Evolutionary conservation across 768 basidiomycete genomes (phyloP).

Genomic region (Steccherinum ochraceum): DNA sequence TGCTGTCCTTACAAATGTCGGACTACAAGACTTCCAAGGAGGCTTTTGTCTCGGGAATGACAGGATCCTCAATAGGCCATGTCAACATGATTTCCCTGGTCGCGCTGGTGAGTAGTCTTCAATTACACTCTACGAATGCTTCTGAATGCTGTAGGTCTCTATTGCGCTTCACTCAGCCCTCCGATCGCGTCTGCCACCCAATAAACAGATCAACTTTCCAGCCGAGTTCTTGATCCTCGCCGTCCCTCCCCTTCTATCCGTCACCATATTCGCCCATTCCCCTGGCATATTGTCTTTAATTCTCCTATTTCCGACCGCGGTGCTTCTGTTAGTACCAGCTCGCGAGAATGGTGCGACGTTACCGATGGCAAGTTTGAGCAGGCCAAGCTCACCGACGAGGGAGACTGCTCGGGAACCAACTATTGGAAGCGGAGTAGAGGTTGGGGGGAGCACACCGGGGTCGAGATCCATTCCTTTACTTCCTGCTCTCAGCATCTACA

Average conservation of each 20-base stretch:
- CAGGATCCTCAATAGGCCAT: constrained; percentile 62
- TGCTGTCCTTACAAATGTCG: no score
- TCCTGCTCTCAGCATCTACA: constrained; percentile 78
- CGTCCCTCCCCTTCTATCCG: constrained; percentile 72
- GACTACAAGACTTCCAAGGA: constrained; percentile 77
- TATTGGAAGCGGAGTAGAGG: background rate
- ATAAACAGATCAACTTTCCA: constrained; percentile 33
- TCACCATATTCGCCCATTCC: constrained; percentile 66
- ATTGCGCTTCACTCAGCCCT: constrained; percentile 64
- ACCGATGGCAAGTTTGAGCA: constrained; percentile 29
- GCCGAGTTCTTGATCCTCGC: constrained; percentile 62
- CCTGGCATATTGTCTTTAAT: constrained; percentile 47
- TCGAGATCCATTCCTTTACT: constrained; percentile 31
- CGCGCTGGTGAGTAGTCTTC: constrained; percentile 44
- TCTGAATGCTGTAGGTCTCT: constrained; percentile 44
- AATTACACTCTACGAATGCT: background rate
- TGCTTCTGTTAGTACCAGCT: constrained; percentile 40
- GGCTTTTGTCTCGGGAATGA: constrained; percentile 70
- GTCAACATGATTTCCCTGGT: constrained; percentile 65
- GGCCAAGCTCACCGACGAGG: constrained; percentile 7
- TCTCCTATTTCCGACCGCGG: constrained; percentile 37
- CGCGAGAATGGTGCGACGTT: constrained; percentile 41
- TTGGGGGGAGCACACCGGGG: background rate
- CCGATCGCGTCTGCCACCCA: constrained; percentile 38
- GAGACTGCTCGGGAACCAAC: background rate